phyloP scores from a whole-genome alignment of 805 yeast genomes.

The Metschnikowia amazonensis region DNA sequence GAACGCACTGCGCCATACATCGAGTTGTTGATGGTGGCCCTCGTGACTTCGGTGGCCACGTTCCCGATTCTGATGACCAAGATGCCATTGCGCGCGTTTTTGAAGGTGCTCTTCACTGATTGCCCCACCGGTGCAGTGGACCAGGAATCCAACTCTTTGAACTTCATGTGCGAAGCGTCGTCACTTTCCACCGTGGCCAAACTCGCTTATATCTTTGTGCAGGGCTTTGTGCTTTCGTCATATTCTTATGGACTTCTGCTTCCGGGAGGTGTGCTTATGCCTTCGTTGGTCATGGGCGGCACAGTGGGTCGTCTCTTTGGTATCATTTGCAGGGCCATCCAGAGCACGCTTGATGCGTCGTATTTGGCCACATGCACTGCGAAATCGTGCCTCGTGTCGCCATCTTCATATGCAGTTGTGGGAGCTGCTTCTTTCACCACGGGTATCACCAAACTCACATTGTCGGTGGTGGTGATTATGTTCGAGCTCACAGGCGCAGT shows the following conservation, averaged over 20 bases:
- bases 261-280: slow-evolving; percentile 67
- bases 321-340: slow-evolving; percentile 46
- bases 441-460: slow-evolving; percentile 76
- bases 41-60: slow-evolving; percentile 50
- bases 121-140: slow-evolving; percentile 35
- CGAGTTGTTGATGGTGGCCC: slow-evolving; percentile 48
- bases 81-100: slow-evolving; percentile 51
- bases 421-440: slow-evolving; percentile 83
- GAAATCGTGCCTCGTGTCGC: slow-evolving; percentile 61
- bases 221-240: slow-evolving; percentile 59
- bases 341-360: slow-evolving; percentile 31
- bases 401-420: slow-evolving; percentile 84
- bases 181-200: slow-evolving; percentile 23
- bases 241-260: slow-evolving; percentile 66
- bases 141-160: slow-evolving; percentile 21
- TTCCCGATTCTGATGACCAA: slow-evolving; percentile 55
- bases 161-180: slow-evolving; percentile 37
- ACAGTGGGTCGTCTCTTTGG: slow-evolving; percentile 56
- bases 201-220: slow-evolving; percentile 37
- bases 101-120: slow-evolving; percentile 66
- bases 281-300: slow-evolving; percentile 61
- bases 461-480: slow-evolving; percentile 73
- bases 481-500: slow-evolving; percentile 86
- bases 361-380: slow-evolving; percentile 39
- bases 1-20: slow-evolving; percentile 28